phyloP scores from a whole-genome alignment of 2,329 filamentous ascomycete species.

The Periconia sp. region DNA sequence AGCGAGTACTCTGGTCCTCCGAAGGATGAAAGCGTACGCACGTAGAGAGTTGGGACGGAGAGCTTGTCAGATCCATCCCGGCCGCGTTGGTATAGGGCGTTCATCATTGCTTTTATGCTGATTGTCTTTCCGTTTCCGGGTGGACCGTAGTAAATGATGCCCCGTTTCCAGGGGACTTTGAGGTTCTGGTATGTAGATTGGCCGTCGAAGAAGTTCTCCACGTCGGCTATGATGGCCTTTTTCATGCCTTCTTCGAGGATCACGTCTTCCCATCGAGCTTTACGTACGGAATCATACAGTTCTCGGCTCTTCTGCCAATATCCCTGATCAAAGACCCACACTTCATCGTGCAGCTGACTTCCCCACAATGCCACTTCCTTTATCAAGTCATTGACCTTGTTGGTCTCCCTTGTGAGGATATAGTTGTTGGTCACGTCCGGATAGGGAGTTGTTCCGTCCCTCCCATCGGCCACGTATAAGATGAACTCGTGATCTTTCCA shows the following conservation, averaged over 20 bases:
- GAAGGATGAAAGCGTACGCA: slow-evolving; percentile 52
- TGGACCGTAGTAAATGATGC: slow-evolving; percentile 68
- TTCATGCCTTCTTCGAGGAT: slow-evolving; percentile 69
- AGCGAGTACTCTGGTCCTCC: slow-evolving; percentile 58
- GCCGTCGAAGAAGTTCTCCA: slow-evolving; percentile 65
- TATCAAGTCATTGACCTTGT: slow-evolving; percentile 54
- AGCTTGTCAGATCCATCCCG: slow-evolving; percentile 31
- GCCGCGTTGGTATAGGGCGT: slow-evolving; percentile 58
- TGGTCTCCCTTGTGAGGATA: slow-evolving; percentile 42
- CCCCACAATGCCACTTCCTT: slow-evolving; percentile 58
- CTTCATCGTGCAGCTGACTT: slow-evolving; percentile 61
- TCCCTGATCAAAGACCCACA: slow-evolving; percentile 67
- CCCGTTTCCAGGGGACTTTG: slow-evolving; percentile 71
- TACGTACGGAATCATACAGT: slow-evolving; percentile 55
- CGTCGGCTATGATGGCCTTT: slow-evolving; percentile 63
- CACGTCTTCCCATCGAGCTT: slow-evolving; percentile 63
- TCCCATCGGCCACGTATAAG: slow-evolving; percentile 45
- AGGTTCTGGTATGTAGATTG: slow-evolving; percentile 61
- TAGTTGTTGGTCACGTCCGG: slow-evolving; percentile 44
- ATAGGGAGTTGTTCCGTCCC: slow-evolving; percentile 41
- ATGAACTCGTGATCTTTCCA: slow-evolving; percentile 49
- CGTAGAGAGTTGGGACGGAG: slow-evolving; percentile 58
- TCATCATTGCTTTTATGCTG: slow-evolving; percentile 70
- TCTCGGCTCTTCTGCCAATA: slow-evolving; percentile 65
- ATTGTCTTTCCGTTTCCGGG: slow-evolving; percentile 70